Conservation (phyloP, 768 basidiomycete genomes). For the Leccinum rimulosum region DNA sequence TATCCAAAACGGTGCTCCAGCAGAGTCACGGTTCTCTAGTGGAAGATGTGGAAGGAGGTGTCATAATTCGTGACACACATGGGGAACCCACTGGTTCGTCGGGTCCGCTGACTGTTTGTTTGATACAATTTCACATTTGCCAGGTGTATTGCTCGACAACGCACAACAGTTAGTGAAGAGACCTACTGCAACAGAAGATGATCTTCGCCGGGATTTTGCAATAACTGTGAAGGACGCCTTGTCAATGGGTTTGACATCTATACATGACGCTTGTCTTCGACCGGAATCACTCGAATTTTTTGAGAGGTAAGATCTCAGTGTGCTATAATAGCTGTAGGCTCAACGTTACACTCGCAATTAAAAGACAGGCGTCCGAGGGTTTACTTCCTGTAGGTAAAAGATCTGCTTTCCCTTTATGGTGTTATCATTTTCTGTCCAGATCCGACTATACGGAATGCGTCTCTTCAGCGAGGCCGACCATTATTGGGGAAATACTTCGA, state of each 20-base stretch:
- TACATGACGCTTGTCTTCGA: not conserved
- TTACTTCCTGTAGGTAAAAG: slow-evolving; percentile 54
- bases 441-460: slow-evolving; percentile 77
- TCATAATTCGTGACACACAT: slow-evolving; percentile 64
- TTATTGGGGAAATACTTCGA: slow-evolving; percentile 72
- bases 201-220: slow-evolving; percentile 59
- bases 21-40: slow-evolving; percentile 58
- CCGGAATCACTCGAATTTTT: not conserved
- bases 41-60: slow-evolving; percentile 70
- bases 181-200: slow-evolving; percentile 60
- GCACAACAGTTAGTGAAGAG: slow-evolving; percentile 73
- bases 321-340: not conserved
- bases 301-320: not conserved
- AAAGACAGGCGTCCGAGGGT: slow-evolving; percentile 59
- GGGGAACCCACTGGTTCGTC: slow-evolving; percentile 69
- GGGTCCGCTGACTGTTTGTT: not conserved
- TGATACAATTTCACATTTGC: slow-evolving; percentile 3
- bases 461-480: slow-evolving; percentile 62
- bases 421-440: slow-evolving; percentile 37
- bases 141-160: slow-evolving; percentile 81
- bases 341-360: slow-evolving; percentile 31
- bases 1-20: slow-evolving; percentile 61
- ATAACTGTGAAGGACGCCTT: slow-evolving; percentile 35
- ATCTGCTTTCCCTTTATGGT: slow-evolving; percentile 5
- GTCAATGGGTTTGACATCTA: not conserved